phyloP scores from a whole-genome alignment of 2,329 filamentous ascomycete genomes.

The Beauveria varroae region DNA sequence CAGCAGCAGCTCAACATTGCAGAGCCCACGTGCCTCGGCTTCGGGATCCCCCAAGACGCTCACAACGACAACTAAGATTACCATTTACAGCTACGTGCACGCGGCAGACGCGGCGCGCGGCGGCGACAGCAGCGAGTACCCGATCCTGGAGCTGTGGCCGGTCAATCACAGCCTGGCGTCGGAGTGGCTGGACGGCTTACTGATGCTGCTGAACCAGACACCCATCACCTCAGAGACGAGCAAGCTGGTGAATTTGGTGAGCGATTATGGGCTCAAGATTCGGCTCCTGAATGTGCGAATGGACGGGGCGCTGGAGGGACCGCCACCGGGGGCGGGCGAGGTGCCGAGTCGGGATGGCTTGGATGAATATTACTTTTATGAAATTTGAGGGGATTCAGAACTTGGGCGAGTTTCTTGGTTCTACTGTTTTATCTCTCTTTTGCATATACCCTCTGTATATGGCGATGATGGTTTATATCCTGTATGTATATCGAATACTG shows the following conservation, averaged over 20 bases:
- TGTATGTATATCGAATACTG: background rate
- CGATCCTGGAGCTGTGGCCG: conserved; percentile 77
- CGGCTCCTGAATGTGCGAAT: conserved; percentile 83
- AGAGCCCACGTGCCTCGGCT: conserved; percentile 19
- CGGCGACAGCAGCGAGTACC: conserved; percentile 50
- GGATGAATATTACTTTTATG: conserved; percentile 91
- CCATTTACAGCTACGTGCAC: conserved; percentile 67
- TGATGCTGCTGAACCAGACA: conserved; percentile 91
- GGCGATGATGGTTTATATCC: background rate
- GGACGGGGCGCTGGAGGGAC: conserved; percentile 65
- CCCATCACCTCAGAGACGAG: conserved; percentile 96
- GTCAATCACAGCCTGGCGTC: conserved; percentile 75
- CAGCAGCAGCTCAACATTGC: conserved; percentile 34
- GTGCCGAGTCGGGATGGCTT: conserved; percentile 78
- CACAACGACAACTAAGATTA: conserved; percentile 80
- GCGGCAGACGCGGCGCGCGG: conserved; percentile 29
- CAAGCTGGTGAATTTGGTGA: conserved; percentile 77
- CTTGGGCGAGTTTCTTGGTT: background rate
- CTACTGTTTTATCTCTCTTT: conserved; percentile 3
- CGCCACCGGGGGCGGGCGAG: conserved; percentile 59
- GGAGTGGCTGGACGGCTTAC: conserved; percentile 91
- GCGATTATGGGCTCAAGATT: conserved; percentile 89
- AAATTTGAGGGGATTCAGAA: conserved; percentile 41
- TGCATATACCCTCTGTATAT: conserved; percentile 12
- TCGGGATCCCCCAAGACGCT: conserved; percentile 20